Percentiles rank a stretch among this genome's conserved stretches.
phyloP scores from a whole-genome alignment of 768 basidiomycete genomes.

The Rhizopogon sp. region DNA sequence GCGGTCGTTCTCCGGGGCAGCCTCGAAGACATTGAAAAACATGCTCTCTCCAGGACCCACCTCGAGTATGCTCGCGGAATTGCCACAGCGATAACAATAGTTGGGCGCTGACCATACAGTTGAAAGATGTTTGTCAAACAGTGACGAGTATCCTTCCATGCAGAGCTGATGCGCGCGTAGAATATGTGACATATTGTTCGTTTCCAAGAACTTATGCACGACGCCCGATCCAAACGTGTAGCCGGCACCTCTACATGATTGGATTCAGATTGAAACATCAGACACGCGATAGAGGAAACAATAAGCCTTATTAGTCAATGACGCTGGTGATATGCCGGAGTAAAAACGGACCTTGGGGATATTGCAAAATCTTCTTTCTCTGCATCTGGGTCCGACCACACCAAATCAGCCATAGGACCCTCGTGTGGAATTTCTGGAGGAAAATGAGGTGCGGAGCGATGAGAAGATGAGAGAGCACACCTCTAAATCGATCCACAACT shows the following conservation, averaged over 20 bases:
- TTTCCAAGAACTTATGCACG: slow-evolving; percentile 94
- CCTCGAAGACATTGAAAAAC: slow-evolving; percentile 98
- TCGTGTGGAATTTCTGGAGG: slow-evolving; percentile 93
- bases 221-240: slow-evolving; percentile 99
- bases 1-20: slow-evolving; percentile 95
- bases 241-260: slow-evolving; percentile 74
- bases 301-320: slow-evolving; percentile 6
- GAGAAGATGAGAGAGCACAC: slow-evolving; percentile 35
- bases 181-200: slow-evolving; percentile 96
- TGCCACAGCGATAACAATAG: slow-evolving; percentile 98
- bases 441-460: slow-evolving; percentile 16
- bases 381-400: slow-evolving; percentile 99
- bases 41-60: slow-evolving; percentile 83
- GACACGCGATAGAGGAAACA: slow-evolving; percentile 1
- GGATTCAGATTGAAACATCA: slow-evolving; percentile 12
- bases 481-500: slow-evolving; percentile 97
- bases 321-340: slow-evolving; percentile 7
- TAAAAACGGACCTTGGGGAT: slow-evolving; percentile 74
- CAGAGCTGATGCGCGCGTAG: slow-evolving; percentile 97
- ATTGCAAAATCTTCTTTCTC: slow-evolving; percentile 99
- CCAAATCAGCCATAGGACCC: slow-evolving; percentile 98
- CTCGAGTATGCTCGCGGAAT: slow-evolving; percentile 94
- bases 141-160: slow-evolving; percentile 99
- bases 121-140: slow-evolving; percentile 91
- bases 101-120: slow-evolving; percentile 99